Evolutionary conservation across 345 rosid species (phyloP).

Genomic region (Lepidium aucheri): DNA sequence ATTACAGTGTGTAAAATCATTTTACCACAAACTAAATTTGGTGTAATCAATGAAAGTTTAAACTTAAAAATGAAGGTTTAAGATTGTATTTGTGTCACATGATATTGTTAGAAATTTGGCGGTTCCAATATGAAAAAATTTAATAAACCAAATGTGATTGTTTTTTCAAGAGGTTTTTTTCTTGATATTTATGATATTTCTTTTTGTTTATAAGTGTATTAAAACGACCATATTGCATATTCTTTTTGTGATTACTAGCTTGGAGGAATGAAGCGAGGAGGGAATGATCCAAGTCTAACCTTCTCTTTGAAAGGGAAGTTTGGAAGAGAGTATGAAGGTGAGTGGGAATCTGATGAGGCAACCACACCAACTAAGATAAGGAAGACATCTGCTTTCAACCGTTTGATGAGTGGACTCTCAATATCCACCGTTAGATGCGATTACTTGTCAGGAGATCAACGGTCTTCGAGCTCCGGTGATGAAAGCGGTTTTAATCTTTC

Average conservation of each 20-base stretch:
- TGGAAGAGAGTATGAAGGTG: constrained; percentile 36
- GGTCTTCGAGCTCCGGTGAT: constrained; percentile 52
- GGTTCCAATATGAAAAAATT: too few relatives aligned
- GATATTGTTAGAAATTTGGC: too few relatives aligned
- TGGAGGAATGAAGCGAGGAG: constrained; percentile 62
- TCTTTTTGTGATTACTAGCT: constrained; percentile 33
- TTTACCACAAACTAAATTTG: too few relatives aligned
- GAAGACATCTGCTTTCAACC: constrained; percentile 47
- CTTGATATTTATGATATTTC: too few relatives aligned
- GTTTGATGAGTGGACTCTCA: constrained; percentile 50
- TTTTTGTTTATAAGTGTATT: too few relatives aligned
- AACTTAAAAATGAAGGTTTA: too few relatives aligned
- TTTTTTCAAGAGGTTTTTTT: too few relatives aligned
- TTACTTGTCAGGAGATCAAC: constrained; percentile 27
- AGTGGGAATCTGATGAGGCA: constrained; percentile 57
- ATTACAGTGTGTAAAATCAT: too few relatives aligned
- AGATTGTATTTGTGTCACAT: too few relatives aligned
- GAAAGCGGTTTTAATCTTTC: constrained; percentile 44
- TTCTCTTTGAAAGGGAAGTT: constrained; percentile 47
- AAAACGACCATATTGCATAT: not conserved
- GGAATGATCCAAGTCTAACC: constrained; percentile 41
- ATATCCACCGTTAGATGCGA: constrained; percentile 32
- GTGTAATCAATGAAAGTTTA: too few relatives aligned
- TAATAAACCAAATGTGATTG: too few relatives aligned
- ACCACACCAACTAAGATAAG: constrained; percentile 70